Evolutionary conservation across 306 rosid genomes (phyloP), one percentile per base, ranked within the genome.

Genomic region (Mimosa pudica): DNA sequence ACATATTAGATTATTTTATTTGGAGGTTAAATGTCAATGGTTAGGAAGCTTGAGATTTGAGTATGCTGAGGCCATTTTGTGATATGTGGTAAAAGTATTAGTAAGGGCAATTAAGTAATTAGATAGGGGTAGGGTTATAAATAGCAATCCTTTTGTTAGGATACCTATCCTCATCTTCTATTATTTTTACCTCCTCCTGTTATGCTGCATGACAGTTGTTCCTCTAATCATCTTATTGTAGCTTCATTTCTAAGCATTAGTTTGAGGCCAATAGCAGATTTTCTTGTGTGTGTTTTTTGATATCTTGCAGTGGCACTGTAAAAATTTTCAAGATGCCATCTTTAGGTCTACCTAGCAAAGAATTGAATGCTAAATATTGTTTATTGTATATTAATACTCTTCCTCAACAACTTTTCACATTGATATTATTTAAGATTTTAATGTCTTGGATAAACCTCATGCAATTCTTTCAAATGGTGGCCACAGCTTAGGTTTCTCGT

Each of bases 11-110:
- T 69, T 12, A 24, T 13, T 60, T 71, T 48, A 44, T n/a, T 77
- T 70, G 75, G 72, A 68, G 71, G 49, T 77, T 60, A 68, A 80
- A 65, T 57, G 55, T 60, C 77, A 32, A 5, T 6, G n/a, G 12
- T 62, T 6, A 12, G 38, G 42, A 32, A 66, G 77, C 58, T 66
- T 77, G 81, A 49, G 70, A 58, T 60, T 58, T 75, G n/a, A 64
- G 49, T 33, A 17, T 76, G 62, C 48, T 70, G 74, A 18, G 74
- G 74, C 47, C 71, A 3, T 65, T 65, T 49, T 24, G 30, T 24
- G 30, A 24, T 24, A 24, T 24, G 30, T 24, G 30, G 30, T 24
- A 24, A 24, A 24, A 24, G 30, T 24, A 24, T 24, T 24, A 24
- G 30, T 24, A 24, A 24, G 30, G 30, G 30, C 30, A 24, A 24